Evolutionary conservation across 2,329 filamentous ascomycete species (phyloP), one percentile per base, ranked within the genome.

Genomic region (Aspergillus puulaauensis): DNA sequence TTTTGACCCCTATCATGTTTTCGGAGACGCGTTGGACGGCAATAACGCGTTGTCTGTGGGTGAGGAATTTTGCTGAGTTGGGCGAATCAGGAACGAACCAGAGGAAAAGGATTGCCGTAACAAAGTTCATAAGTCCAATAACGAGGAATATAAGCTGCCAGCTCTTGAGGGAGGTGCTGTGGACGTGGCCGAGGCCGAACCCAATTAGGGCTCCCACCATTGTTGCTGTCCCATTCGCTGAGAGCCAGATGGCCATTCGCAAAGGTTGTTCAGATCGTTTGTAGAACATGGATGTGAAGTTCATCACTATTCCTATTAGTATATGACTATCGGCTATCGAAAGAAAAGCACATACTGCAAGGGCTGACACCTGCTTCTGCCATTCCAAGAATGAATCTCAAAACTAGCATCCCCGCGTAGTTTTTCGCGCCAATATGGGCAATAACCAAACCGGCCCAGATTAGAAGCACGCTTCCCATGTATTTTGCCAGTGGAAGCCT

Each of bases 301-400:
- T 66, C 63, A 75, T 70, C 65, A 73, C 66, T 52, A 59, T 54
- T 12, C 46, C 21, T 33, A 47, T 65, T 54, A 59, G 40, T 49
- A 44, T 2, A 19, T 24, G 12, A 5, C 5, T 17, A 5, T 24
- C 6, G 15, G 1, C 21, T 23, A 7, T 33, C 11, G 24, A 4
- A 21, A 24, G 15, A 11, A 35, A 5, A 23, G 3, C 12, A 54
- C 66, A 61, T 59, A 70, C 68, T 69, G 53, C 67, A 70, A 27
- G 70, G 68, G 27, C 67, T 70, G 5, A 73, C 66, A n/a, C 71
- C 66, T n/a, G 70, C 73, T 61, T 75, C 73, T 9, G 70, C 68
- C 49, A 80, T 71, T 23, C 79, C 79, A 67, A 81, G 73, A 2
- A 80, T 69, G 45, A 82, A 76, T 21, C 80, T 75, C 50, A 81